phyloP scores from a whole-genome alignment of 176 grass and related monocot species.

The Musa beccarii region DNA sequence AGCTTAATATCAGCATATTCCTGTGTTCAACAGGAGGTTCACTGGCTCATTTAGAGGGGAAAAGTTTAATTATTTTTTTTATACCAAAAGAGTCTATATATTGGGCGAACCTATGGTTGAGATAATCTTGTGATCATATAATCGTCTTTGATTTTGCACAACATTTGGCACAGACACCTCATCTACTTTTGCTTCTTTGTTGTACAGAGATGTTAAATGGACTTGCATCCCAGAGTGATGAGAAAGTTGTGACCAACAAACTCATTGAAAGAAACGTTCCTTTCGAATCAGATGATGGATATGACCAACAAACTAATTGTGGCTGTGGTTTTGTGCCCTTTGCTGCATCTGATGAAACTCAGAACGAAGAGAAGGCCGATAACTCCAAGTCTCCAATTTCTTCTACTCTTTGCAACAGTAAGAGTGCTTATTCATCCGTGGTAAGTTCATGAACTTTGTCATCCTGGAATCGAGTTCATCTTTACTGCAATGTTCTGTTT shows the following conservation, averaged over 20 bases:
- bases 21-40: too few species aligned
- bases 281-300: slow-evolving; percentile 49
- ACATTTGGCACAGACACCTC: background rate
- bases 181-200: slow-evolving; percentile 20
- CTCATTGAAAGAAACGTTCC: slow-evolving; percentile 52
- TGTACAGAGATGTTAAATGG: too few species aligned
- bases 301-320: slow-evolving; percentile 4
- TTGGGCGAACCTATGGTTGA: too few species aligned
- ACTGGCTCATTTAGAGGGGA: too few species aligned
- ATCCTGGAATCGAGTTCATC: background rate
- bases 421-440: slow-evolving; percentile 66
- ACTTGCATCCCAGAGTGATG: slow-evolving; percentile 26
- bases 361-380: slow-evolving; percentile 45
- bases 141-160: too few species aligned
- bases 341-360: slow-evolving; percentile 39
- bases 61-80: too few species aligned
- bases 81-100: too few species aligned
- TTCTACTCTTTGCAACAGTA: slow-evolving; percentile 47
- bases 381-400: slow-evolving; percentile 43
- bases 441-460: slow-evolving; percentile 29
- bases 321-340: slow-evolving; percentile 41
- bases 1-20: too few species aligned
- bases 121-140: too few species aligned
- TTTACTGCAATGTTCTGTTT: slow-evolving; percentile 17
- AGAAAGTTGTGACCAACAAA: slow-evolving; percentile 46